A percentile compares a stretch with the other conserved stretches of the same genome.
These are phyloP conservation scores for Trichoderma sp. DNA, from an alignment of 2,329 filamentous ascomycete species.

Conservation along the genomic window DNA sequence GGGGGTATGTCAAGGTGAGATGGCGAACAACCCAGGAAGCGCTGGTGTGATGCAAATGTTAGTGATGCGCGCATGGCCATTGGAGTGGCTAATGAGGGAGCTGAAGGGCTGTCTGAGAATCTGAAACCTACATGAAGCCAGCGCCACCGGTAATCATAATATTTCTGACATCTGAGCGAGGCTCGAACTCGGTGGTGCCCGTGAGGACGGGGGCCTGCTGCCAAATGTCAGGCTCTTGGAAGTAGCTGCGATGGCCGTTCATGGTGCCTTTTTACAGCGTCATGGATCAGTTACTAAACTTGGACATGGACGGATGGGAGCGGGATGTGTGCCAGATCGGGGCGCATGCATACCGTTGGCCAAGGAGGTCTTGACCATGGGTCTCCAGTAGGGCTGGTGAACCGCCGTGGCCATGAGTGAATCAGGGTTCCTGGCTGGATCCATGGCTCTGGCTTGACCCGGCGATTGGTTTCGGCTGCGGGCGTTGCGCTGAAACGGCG, in stretches of 20 bases:
- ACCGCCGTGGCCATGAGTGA: neutral
- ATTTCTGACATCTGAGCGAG: conserved; percentile 67
- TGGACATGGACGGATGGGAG: neutral
- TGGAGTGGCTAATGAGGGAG: neutral
- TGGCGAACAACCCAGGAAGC: conserved; percentile 82
- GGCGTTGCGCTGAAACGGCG: neutral
- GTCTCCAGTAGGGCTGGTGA: conserved; percentile 9
- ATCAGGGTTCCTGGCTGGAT: neutral
- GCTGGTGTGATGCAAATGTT: conserved; percentile 40
- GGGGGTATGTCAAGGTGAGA: conserved; percentile 68
- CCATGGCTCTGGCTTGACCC: neutral
- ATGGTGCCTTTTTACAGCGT: conserved; percentile 23
- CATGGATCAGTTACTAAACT: conserved; percentile 15
- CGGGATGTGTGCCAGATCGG: neutral
- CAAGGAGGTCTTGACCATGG: conserved; percentile 14
- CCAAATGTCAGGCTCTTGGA: conserved; percentile 64
- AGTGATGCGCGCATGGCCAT: neutral
- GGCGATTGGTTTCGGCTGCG: neutral
- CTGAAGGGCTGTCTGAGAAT: neutral
- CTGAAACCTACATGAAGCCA: conserved; percentile 70
- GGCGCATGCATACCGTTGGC: conserved; percentile 20
- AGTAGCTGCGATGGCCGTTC: conserved; percentile 41
- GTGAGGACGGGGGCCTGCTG: conserved; percentile 67
- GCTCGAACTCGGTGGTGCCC: conserved; percentile 68
- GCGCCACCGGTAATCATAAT: conserved; percentile 83